Conservation (phyloP, 2,329 filamentous ascomycete species). For the Dactylellina leptospora region DNA sequence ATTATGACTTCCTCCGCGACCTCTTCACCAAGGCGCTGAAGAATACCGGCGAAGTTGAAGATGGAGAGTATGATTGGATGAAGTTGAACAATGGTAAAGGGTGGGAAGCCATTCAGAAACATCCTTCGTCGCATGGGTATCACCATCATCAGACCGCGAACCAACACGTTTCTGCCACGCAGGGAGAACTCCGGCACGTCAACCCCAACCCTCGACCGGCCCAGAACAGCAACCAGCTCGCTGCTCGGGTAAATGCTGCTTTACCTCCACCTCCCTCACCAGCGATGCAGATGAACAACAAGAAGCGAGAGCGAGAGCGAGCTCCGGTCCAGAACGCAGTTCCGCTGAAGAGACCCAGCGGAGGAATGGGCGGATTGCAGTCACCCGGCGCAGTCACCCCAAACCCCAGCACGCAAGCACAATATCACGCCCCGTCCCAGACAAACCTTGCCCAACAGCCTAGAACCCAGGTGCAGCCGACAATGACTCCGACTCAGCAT, state of each 20-base stretch:
- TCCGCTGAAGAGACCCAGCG: conserved; percentile 79
- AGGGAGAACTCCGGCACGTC: conserved; percentile 58
- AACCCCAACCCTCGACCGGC: conserved; percentile 67
- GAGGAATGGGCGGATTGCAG: conserved; percentile 72
- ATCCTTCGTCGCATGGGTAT: conserved; percentile 73
- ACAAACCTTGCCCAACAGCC: conserved; percentile 79
- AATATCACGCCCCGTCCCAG: conserved; percentile 88
- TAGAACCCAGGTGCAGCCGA: conserved; percentile 70
- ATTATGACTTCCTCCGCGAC: conserved; percentile 97
- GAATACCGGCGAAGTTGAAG: conserved; percentile 91
- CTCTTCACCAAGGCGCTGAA: conserved; percentile 96
- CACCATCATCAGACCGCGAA: conserved; percentile 63
- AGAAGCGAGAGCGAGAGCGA: conserved; percentile 71
- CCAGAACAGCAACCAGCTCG: conserved; percentile 70
- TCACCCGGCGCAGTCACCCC: conserved; percentile 76
- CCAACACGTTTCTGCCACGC: conserved; percentile 64
- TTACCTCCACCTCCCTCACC: conserved; percentile 88
- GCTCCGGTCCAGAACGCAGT: conserved; percentile 79
- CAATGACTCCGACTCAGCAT: conserved; percentile 63
- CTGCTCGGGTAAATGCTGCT: conserved; percentile 90
- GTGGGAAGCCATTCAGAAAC: conserved; percentile 81
- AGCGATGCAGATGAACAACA: conserved; percentile 81
- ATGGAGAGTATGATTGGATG: conserved; percentile 99
- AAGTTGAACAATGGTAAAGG: conserved; percentile 93
- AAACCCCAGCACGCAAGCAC: conserved; percentile 89